phyloP scores from a whole-genome alignment of 2,329 filamentous ascomycete genomes.

The Neopestalotiopsis sp. region DNA sequence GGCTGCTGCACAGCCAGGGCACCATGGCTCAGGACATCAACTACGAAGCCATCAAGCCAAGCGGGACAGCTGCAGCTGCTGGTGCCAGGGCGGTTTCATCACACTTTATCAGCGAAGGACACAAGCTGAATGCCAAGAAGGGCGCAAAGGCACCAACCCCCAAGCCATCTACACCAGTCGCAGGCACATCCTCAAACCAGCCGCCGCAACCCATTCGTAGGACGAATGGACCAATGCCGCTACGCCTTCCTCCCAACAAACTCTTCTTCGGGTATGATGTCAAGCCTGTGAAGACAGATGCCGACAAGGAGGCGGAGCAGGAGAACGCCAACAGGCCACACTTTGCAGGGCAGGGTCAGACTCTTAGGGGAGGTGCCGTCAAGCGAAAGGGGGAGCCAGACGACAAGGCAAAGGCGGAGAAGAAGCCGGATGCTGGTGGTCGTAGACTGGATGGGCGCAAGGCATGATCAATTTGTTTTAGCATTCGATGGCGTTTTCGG shows the following conservation, averaged over 20 bases:
- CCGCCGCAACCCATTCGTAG: conserved; percentile 44
- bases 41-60: conserved; percentile 87
- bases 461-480: conserved; percentile 20
- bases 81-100: conserved; percentile 54
- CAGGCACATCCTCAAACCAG: conserved; percentile 54
- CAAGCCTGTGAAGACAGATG: conserved; percentile 83
- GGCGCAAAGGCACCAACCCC: conserved; percentile 75
- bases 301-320: conserved; percentile 70
- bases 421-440: conserved; percentile 49
- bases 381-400: conserved; percentile 72
- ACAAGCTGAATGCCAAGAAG: conserved; percentile 84
- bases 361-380: conserved; percentile 63
- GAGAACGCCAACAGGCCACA: conserved; percentile 71
- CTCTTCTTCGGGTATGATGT: conserved; percentile 97
- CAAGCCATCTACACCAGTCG: conserved; percentile 74
- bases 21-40: conserved; percentile 99
- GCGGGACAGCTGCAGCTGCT: conserved; percentile 68
- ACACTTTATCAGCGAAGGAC: conserved; percentile 80
- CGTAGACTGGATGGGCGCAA: conserved; percentile 50
- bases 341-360: conserved; percentile 86
- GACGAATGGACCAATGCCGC: conserved; percentile 82
- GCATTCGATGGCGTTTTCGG: conserved; percentile 14
- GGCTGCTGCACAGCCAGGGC: conserved; percentile 80
- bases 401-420: conserved; percentile 53
- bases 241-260: conserved; percentile 85